Evolutionary conservation across 2,329 filamentous ascomycete species (phyloP), one percentile per base, ranked within the genome.

Genomic region (Cyphellophora europaea): DNA sequence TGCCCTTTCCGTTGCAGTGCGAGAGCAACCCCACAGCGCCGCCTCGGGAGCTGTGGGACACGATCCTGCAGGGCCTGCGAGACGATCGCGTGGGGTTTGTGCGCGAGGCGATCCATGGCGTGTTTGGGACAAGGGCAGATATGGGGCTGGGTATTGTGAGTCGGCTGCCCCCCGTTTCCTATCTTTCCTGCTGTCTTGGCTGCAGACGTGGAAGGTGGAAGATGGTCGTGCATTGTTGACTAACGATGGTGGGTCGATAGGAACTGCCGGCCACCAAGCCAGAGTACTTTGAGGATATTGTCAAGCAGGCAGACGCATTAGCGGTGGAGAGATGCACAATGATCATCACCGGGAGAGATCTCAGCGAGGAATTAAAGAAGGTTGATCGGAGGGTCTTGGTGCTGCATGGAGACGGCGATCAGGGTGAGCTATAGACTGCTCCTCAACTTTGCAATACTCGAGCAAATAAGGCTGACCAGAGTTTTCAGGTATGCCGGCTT

Each of bases 311-410:
- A 11, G 52, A 55, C 36, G 37, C 43, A 11, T 38, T 54, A 6
- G 50, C 51, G 5, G 40, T 54, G 14, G 52, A 54, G 38, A 42
- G 50, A 21, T 54, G 51, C 30, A 32, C 49, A n/a, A 49, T 49
- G 29, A 49, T 52, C 33, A 49, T 54, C 33, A 47, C 41, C 8
- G 36, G 36, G 6, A 47, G 37, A 18, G 48, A 53, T 38, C 51
- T 55, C 35, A 48, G 44, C 1, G 44, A 50, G 12, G 42, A 49
- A 14, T 30, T 49, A 36, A 43, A 38, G 36, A 42, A 35, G 25
- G 32, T 50, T 11, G 19, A 38, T 6, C 32, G 41, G 4, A 43
- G 40, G 16, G 19, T 53, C 11, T 43, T 49, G 33, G 49, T 52
- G 23, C 32, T 54, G 11, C 52, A 56, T 42, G 52, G 50, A 0